phyloP scores from a whole-genome alignment of 345 rosid species.

The Psidium friedrichsthalianum region DNA sequence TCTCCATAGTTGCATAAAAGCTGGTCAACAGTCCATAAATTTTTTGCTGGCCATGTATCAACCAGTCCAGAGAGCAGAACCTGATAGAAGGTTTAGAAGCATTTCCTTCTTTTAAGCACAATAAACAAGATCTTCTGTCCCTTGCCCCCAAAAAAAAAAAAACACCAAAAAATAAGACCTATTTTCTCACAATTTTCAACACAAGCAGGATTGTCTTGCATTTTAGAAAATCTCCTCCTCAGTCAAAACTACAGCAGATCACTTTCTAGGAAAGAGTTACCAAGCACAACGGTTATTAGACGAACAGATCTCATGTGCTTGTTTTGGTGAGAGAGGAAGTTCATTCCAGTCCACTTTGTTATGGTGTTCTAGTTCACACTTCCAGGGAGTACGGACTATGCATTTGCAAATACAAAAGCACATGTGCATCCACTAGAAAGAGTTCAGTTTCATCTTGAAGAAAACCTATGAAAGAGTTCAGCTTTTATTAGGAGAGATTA shows the following conservation, averaged over 20 bases:
- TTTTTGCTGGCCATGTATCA: conserved; percentile 85
- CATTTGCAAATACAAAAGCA: neutral
- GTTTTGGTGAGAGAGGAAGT: neutral
- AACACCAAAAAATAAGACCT: neutral
- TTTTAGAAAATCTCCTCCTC: neutral
- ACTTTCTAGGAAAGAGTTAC: neutral
- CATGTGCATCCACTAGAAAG: neutral
- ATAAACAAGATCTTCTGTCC: neutral
- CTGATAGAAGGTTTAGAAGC: conserved; percentile 20
- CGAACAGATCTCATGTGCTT: neutral
- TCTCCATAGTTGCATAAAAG: conserved; percentile 54
- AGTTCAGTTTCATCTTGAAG: no score
- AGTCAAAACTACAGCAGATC: neutral
- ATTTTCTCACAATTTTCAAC: neutral
- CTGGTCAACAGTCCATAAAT: conserved; percentile 68
- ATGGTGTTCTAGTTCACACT: neutral
- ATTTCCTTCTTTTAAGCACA: neutral
- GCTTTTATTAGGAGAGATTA: no score
- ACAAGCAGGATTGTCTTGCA: neutral
- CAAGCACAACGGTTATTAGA: neutral
- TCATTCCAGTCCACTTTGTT: neutral
- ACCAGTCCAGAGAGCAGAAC: conserved; percentile 73
- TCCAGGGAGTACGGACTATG: neutral
- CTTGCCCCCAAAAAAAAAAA: no score
- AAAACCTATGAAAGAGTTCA: no score